Evolutionary conservation across 2,329 filamentous ascomycete genomes (phyloP).

Genomic region (Fusarium miscanthi): DNA sequence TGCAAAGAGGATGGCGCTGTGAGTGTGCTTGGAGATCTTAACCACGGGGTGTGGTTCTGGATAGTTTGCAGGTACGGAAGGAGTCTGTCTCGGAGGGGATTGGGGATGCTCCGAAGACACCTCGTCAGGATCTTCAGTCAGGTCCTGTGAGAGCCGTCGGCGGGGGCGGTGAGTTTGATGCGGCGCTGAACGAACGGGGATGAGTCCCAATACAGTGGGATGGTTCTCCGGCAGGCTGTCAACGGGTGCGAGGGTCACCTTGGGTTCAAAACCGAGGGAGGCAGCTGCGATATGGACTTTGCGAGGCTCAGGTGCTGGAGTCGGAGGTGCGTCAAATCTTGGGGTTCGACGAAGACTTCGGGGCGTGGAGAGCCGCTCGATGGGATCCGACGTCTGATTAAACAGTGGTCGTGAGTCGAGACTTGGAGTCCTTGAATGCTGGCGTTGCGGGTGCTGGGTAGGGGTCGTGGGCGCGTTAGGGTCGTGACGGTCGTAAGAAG

Average conservation of each 20-base stretch:
- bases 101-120: constrained; percentile 50
- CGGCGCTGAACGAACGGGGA: constrained; percentile 55
- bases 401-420: constrained; percentile 32
- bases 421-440: constrained; percentile 47
- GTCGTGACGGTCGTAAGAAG: constrained; percentile 67
- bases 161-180: constrained; percentile 48
- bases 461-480: constrained; percentile 59
- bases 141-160: constrained; percentile 59
- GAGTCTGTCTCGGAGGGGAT: constrained; percentile 42
- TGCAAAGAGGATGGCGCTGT: constrained; percentile 90
- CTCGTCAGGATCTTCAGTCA: constrained; percentile 59
- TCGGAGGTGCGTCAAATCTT: constrained; percentile 59
- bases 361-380: constrained; percentile 58
- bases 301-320: constrained; percentile 52
- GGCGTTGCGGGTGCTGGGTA: constrained; percentile 60
- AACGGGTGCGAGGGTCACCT: constrained; percentile 44
- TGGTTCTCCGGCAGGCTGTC: constrained; percentile 40
- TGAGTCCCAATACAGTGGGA: constrained; percentile 43
- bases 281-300: constrained; percentile 60
- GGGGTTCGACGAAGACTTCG: constrained; percentile 64
- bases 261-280: constrained; percentile 61
- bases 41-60: constrained; percentile 59
- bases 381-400: constrained; percentile 50
- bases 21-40: constrained; percentile 84
- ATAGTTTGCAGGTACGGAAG: constrained; percentile 48